phyloP scores from a whole-genome alignment of 164 flowering plant species.

The Vitis rupestris region DNA sequence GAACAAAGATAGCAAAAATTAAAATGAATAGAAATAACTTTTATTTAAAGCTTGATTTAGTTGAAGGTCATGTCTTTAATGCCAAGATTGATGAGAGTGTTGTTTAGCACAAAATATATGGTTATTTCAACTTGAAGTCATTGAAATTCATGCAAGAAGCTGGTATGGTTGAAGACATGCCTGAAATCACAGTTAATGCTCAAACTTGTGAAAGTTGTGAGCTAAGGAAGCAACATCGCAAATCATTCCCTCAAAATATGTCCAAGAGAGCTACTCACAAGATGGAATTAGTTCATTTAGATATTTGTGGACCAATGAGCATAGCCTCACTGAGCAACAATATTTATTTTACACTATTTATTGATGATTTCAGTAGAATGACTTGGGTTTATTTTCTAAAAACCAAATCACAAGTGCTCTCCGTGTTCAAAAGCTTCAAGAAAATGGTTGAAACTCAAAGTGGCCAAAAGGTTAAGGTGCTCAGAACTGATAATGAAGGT shows the following conservation, averaged over 20 bases:
- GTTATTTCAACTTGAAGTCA: too few relatives aligned
- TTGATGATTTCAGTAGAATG: conserved; percentile 8
- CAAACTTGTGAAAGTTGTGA: neutral
- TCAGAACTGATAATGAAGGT: neutral
- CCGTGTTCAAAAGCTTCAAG: neutral
- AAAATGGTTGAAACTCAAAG: neutral
- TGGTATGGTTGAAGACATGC: too few relatives aligned
- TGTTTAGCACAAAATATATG: too few relatives aligned
- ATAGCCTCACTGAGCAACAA: neutral
- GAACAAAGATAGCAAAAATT: neutral
- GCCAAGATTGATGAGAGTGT: too few relatives aligned
- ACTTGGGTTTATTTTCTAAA: neutral
- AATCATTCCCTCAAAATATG: neutral
- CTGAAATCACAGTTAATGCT: too few relatives aligned
- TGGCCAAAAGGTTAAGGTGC: neutral
- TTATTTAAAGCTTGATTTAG: neutral
- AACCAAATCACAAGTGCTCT: neutral
- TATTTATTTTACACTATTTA: conserved; percentile 2
- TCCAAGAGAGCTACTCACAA: neutral
- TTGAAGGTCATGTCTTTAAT: too few relatives aligned
- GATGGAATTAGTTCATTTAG: conserved; percentile 1
- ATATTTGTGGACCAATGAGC: conserved; percentile 1
- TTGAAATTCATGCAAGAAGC: too few relatives aligned
- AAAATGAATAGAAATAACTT: neutral
- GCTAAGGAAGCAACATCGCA: neutral